Conservation (phyloP, 1,139 yeast genomes). For the Candida tetrigidarum region DNA sequence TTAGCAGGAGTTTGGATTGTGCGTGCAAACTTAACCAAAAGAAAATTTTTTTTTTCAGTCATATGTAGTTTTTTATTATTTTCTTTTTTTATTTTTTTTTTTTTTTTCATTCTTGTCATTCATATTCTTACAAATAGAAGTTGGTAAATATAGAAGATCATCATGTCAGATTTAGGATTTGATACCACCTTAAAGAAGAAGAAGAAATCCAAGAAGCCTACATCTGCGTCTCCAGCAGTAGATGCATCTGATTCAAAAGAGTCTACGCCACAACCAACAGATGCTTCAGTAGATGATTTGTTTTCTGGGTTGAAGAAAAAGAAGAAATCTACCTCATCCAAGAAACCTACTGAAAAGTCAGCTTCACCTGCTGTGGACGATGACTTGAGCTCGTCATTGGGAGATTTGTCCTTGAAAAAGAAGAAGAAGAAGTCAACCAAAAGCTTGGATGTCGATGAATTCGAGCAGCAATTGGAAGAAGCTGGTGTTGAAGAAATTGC, state of each 20-base stretch:
- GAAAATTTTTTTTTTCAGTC: constrained; percentile 3
- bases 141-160: constrained; percentile 4
- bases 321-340: constrained; percentile 40
- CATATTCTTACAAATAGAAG: constrained; percentile 1
- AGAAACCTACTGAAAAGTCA: constrained; percentile 18
- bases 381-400: constrained; percentile 65
- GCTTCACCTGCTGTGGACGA: constrained; percentile 47
- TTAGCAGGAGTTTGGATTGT: constrained; percentile 1
- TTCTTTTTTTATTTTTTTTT: not conserved
- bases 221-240: constrained; percentile 10
- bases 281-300: constrained; percentile 49
- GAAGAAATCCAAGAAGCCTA: constrained; percentile 27
- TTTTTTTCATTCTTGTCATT: not conserved
- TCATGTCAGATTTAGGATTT: constrained; percentile 68
- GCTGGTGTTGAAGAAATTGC: constrained; percentile 78
- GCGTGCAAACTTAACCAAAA: constrained; percentile 7
- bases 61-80: not conserved
- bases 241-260: constrained; percentile 13
- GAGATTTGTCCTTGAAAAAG: constrained; percentile 79
- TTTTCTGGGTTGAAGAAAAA: constrained; percentile 59
- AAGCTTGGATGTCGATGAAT: constrained; percentile 67
- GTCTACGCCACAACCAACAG: constrained; percentile 21
- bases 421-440: constrained; percentile 81
- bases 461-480: constrained; percentile 86
- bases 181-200: constrained; percentile 71